Conservation (phyloP, 495 filamentous ascomycete genomes). For the Apodospora peruviana region DNA sequence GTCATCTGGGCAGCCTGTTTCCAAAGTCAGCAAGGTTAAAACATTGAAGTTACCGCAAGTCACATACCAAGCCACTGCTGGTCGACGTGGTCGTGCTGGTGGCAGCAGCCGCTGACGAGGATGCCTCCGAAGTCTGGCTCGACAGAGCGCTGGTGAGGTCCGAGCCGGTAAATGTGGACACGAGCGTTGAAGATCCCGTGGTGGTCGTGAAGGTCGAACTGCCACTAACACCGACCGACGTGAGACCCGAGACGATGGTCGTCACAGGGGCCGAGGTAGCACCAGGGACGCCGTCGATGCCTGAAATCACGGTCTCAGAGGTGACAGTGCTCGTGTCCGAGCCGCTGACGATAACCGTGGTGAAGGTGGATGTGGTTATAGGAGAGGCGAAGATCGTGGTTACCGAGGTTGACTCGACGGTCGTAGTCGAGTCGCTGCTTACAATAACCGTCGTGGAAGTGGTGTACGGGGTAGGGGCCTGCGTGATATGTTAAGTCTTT, state of each 20-base stretch:
- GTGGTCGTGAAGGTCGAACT: slow-evolving; percentile 13
- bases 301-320: slow-evolving; percentile 15
- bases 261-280: slow-evolving; percentile 8
- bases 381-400: slow-evolving; percentile 22
- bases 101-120: neutral
- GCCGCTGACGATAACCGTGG: slow-evolving; percentile 22
- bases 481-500: too few relatives aligned
- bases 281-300: slow-evolving; percentile 11
- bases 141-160: slow-evolving; percentile 8
- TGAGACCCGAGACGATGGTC: slow-evolving; percentile 7
- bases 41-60: neutral
- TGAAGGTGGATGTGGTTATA: slow-evolving; percentile 30
- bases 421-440: too few relatives aligned
- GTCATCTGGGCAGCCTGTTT: slow-evolving; percentile 23
- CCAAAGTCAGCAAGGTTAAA: neutral
- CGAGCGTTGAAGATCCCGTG: slow-evolving; percentile 10
- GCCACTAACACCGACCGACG: slow-evolving; percentile 8
- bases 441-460: too few relatives aligned
- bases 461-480: too few relatives aligned
- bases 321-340: slow-evolving; percentile 14
- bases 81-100: slow-evolving; percentile 5
- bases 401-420: slow-evolving; percentile 15
- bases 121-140: slow-evolving; percentile 5
- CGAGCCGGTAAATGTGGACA: slow-evolving; percentile 8
- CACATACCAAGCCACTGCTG: slow-evolving; percentile 14